These are phyloP conservation scores for Taxawa tesnikishii DNA, from an alignment of 2,329 filamentous ascomycete genomes.

Conservation along the genomic window DNA sequence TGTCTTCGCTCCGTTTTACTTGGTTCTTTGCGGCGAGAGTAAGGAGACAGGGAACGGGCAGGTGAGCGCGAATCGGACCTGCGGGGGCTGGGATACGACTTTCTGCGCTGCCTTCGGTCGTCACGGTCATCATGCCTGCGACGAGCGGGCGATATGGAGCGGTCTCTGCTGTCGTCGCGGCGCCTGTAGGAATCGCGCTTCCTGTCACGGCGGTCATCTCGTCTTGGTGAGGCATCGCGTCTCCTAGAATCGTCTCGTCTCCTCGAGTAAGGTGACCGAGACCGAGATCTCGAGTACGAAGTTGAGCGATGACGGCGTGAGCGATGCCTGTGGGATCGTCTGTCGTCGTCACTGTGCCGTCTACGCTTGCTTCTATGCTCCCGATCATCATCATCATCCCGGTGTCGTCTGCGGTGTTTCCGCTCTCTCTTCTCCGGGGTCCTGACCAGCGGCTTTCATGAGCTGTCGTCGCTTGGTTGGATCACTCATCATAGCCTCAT, in stretches of 20 bases:
- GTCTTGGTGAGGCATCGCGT: conserved; percentile 1
- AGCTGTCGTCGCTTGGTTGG: conserved; percentile 56
- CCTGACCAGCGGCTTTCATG: conserved; percentile 35
- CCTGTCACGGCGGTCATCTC: conserved; percentile 11
- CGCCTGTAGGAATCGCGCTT: conserved; percentile 12
- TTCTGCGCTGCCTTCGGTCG: conserved; percentile 6
- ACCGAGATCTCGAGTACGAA: conserved; percentile 13
- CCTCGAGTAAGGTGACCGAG: conserved; percentile 12
- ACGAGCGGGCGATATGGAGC: conserved; percentile 27
- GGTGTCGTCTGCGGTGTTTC: conserved; percentile 16
- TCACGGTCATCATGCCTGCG: conserved; percentile 19
- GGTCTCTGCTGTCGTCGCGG: conserved; percentile 14
- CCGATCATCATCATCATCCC: conserved; percentile 17
- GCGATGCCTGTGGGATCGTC: conserved; percentile 17
- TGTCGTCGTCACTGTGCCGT: conserved; percentile 20
- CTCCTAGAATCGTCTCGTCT: conserved; percentile 9
- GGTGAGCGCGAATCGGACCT: conserved; percentile 7
- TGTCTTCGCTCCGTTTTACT: neutral
- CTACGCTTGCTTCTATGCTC: conserved; percentile 18
- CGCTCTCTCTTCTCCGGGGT: conserved; percentile 14
- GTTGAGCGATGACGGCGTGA: conserved; percentile 15
- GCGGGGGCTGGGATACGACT: conserved; percentile 7
- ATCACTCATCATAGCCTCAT: conserved; percentile 61
- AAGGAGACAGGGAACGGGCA: conserved; percentile 7
- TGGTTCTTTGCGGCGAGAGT: conserved; percentile 1